Evolutionary conservation across 208 protist species (phyloP), one percentile per base, ranked within the genome.

Genomic region (Tetramitus jugosus): DNA sequence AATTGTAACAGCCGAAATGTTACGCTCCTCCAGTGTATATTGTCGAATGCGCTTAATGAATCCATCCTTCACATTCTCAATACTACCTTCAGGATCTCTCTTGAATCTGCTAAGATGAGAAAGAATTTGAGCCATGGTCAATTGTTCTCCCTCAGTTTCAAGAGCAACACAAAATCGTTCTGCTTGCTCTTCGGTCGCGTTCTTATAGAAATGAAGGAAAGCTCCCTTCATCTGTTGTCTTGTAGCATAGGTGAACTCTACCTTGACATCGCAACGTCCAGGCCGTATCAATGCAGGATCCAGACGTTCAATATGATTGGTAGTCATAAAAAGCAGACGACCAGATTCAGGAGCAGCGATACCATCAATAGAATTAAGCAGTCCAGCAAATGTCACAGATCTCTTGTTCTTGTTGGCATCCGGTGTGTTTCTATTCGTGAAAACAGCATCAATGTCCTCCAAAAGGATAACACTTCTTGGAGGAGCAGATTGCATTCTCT

Each of bases 351-450:
- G 89, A 29, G 91, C 87, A 0, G 87, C 90, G 29, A 97, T 87
- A 35, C 95, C 95, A 76, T 98, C 94, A 2, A 98, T 81, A 0
- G 93, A 91, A 84, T 98, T 98, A 33, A 98, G 87, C 3, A 98
- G 80, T 3, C 93, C 94, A 56, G 87, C 92, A 86, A 98, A 96
- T 0, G 94, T 96, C 31, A 75, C 6, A 49, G 39, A 78, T 71
- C 46, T 79, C 62, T 33, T 68, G 61, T 49, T 62, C 39, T 14
- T 68, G 35, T 26, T 23, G 23, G 2, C 64, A 56, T 23, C 77
- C 33, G 23, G 49, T 61, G 56, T 33, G 29, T 45, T 61, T 49
- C 64, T 26, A 7, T 46, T n/a, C 42, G 82, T 87, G 79, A 98
- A 97, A 53, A 92, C 91, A 56, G 91, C 85, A 83, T 97, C 95